Evolutionary conservation across 805 yeast species (phyloP).

Genomic region (Saturnispora mendoncae): DNA sequence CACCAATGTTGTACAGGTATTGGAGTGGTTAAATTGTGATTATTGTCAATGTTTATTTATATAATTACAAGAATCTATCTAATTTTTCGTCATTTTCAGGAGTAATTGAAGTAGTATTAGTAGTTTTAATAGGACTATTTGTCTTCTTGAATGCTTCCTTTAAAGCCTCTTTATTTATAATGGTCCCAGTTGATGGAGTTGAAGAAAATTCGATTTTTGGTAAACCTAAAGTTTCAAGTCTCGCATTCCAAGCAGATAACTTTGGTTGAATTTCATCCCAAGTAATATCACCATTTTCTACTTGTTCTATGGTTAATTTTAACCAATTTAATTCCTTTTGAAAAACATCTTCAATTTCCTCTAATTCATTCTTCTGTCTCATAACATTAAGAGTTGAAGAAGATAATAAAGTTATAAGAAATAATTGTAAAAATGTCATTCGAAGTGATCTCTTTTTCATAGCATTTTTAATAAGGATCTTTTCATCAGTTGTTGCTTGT

Average conservation of each 20-base stretch:
- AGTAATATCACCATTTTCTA: constrained; percentile 18
- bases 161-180: constrained; percentile 1
- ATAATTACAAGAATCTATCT: constrained; percentile 14
- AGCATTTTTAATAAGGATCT: constrained; percentile 17
- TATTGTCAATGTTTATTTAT: neutral
- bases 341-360: constrained; percentile 34
- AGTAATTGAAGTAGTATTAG: constrained; percentile 2
- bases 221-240: constrained; percentile 28
- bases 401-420: constrained; percentile 24
- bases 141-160: constrained; percentile 9
- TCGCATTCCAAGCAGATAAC: constrained; percentile 33
- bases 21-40: constrained; percentile 43
- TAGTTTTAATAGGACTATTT: no score
- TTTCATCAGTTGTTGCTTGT: constrained; percentile 17
- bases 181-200: neutral
- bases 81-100: constrained; percentile 11
- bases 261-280: constrained; percentile 34
- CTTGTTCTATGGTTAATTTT: constrained; percentile 14
- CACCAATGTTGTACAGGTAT: constrained; percentile 55
- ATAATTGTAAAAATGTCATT: constrained; percentile 28
- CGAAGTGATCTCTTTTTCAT: constrained; percentile 24
- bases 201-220: constrained; percentile 13
- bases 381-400: constrained; percentile 41
- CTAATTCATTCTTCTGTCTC: constrained; percentile 36
- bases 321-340: constrained; percentile 32